Base-by-base conservation (phyloP, 2,329 filamentous ascomycete species). In the Xylaria sp. region DNA sequence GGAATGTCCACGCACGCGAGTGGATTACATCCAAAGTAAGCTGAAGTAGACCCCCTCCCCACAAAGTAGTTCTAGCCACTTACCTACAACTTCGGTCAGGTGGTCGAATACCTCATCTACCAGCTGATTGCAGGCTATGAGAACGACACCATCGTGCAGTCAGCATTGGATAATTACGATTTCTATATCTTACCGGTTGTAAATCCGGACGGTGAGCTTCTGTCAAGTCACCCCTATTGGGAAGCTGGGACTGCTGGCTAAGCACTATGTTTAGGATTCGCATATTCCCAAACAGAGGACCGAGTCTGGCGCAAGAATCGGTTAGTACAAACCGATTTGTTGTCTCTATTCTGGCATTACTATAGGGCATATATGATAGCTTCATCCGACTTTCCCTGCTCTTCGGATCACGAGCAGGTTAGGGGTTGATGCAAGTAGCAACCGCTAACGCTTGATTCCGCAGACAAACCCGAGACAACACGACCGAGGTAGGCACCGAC, bases 1-100 rank as follows among this genome's bases (percentile, higher is more conserved):
- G 77, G 17, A 81, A 77, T 41, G 78, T 81, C 11, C 80, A 84
- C 67, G 78, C 79, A 16, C 67, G 80, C 37, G 79, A 83, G 66
- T 83, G 80, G 80, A 80, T 83, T 54, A 75, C 78, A 3, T 76
- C 78, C 16, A 80, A 76, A 66, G 77, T 79, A 78, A 85, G 74
- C 88, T 85, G 66, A 77, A 82, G 1, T 29, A 1, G 2, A 16
- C 5, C 21, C 3, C 2, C 8, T 26, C n/a, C 2, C 39, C n/a
- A 6, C 3, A 13, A 20, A 26, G 13, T 21, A 19, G 18, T 18
- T 53, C 38, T 41, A 49, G 11, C 16, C 22, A 24, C 48, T 58
- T 19, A 54, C 16, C 2, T 16, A 1, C 7, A 13, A 29, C 6
- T 44, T 5, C 8, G 7, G 3, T 9, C 39, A 69, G 68, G 70